Evolutionary conservation across 2,329 filamentous ascomycete genomes (phyloP).

Genomic region (Aspergillus tubingensis): DNA sequence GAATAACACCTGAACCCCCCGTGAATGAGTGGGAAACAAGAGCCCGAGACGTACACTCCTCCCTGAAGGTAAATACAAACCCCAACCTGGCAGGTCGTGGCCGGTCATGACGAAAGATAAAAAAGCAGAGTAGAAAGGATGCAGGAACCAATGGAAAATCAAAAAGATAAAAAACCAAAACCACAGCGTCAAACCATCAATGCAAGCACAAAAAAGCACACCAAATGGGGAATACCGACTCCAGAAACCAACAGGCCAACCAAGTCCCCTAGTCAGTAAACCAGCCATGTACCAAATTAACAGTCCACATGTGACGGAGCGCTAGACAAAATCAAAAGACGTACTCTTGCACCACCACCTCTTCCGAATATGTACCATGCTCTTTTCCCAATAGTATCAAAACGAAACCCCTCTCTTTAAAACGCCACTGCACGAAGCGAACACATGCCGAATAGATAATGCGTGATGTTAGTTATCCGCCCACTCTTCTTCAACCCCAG

Average conservation of each 20-base stretch:
- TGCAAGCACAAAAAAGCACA: conserved; percentile 22
- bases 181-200: conserved; percentile 8
- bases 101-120: conserved; percentile 7
- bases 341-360: conserved; percentile 26
- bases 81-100: conserved; percentile 11
- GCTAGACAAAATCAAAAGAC: conserved; percentile 19
- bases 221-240: conserved; percentile 30
- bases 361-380: conserved; percentile 37
- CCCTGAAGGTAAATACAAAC: conserved; percentile 19
- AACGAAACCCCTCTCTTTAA: conserved; percentile 24
- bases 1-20: conserved; percentile 23
- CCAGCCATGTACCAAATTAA: conserved; percentile 33
- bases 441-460: conserved; percentile 21
- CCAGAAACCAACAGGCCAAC: conserved; percentile 34
- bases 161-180: conserved; percentile 6
- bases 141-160: conserved; percentile 10
- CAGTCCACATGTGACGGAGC: conserved; percentile 28
- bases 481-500: conserved; percentile 69
- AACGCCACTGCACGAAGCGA: conserved; percentile 32
- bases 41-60: conserved; percentile 21
- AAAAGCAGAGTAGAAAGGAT: conserved; percentile 10
- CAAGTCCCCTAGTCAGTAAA: conserved; percentile 32
- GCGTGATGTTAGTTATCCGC: not conserved
- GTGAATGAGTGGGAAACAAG: conserved; percentile 20
- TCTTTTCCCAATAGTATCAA: conserved; percentile 28